Base-by-base conservation (phyloP, 2,329 filamentous ascomycete genomes). In the Coniochaeta sp. region DNA sequence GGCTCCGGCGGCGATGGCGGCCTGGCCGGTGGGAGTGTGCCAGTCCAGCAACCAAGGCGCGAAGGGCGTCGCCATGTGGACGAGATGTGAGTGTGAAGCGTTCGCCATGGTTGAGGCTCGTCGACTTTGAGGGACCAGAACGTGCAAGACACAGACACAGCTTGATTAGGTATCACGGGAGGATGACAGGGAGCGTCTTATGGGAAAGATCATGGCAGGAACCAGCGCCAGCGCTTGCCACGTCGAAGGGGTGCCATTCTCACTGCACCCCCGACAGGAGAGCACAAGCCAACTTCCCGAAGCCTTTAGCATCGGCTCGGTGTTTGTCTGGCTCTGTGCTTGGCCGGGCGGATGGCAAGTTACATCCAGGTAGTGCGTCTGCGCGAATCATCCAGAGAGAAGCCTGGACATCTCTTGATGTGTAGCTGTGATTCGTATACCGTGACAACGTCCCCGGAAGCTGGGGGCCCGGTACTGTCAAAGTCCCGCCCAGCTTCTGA, bases 11-110 rank as follows among this genome's bases (percentile, higher is more conserved):
- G 59, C 59, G n/a, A 36, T 6, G 4, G 34, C 56, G 8, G 59
- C 59, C 30, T 60, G 59, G 24, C 50, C 50, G 50, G 50, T 28
- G 50, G 50, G 22, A 3, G 50, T 54, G 24, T 54, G 50, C 50
- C 22, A 30, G 24, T 54, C 50, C 9, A 54, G 50, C 8, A 54
- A n/a, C 8, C 30, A 7, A 6, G 50, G 50, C 16, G 50, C 3
- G 12, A 34, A 9, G 24, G 26, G 50, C 22, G 24, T 4, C 9
- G 50, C 50, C 24, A 54, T 54, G 24, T 54, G 24, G 50, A 54
- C 50, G 7, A 54, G 26, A 24, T 28, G 3, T 6, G 50, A 14
- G 24, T 32, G 30, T 32, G 50, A 30, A 17, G 6, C 24, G 50
- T 54, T 54, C n/a, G 50, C 50, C 50, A 54, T 54, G 50, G 4